Percentiles rank a stretch among this genome's conserved stretches.
phyloP scores from a whole-genome alignment of 306 rosid genomes.

The Herpetospermum pedunculosum region DNA sequence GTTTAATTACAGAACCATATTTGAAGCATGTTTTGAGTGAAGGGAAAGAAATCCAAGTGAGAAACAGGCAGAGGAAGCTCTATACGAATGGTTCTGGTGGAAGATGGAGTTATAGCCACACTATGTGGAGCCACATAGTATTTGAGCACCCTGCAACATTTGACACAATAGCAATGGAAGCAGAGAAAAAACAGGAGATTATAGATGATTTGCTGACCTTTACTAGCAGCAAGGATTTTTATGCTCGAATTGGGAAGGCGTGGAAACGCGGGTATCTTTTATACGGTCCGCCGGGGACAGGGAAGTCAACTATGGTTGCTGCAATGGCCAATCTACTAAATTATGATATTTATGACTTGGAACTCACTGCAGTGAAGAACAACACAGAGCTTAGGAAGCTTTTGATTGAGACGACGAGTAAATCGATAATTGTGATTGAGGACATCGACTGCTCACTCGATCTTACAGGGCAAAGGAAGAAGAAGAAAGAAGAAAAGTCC shows the following conservation, averaged over 20 bases:
- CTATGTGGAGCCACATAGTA: conserved; percentile 86
- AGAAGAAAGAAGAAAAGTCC: conserved; percentile 36
- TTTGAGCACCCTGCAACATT: conserved; percentile 89
- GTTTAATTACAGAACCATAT: conserved; percentile 30
- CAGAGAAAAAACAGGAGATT: conserved; percentile 51
- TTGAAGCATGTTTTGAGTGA: conserved; percentile 60
- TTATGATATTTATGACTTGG: conserved; percentile 77
- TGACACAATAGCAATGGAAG: conserved; percentile 71
- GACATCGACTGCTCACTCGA: conserved; percentile 89
- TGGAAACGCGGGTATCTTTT: conserved; percentile 27
- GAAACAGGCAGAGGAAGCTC: conserved; percentile 69
- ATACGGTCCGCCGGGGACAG: background rate
- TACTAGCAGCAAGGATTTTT: conserved; percentile 61
- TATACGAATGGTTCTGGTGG: conserved; percentile 68
- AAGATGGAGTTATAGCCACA: conserved; percentile 61
- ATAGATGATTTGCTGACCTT: conserved; percentile 70
- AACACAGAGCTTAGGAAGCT: conserved; percentile 80
- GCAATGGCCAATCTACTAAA: conserved; percentile 71
- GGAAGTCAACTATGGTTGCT: conserved; percentile 59
- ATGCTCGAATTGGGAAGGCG: conserved; percentile 72
- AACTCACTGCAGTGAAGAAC: conserved; percentile 84
- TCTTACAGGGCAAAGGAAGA: conserved; percentile 84
- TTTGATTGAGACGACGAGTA: conserved; percentile 73
- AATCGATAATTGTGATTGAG: conserved; percentile 80
- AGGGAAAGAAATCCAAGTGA: conserved; percentile 56